phyloP scores from a whole-genome alignment of 2,329 filamentous ascomycete genomes.

The Apiospora malaysiana region DNA sequence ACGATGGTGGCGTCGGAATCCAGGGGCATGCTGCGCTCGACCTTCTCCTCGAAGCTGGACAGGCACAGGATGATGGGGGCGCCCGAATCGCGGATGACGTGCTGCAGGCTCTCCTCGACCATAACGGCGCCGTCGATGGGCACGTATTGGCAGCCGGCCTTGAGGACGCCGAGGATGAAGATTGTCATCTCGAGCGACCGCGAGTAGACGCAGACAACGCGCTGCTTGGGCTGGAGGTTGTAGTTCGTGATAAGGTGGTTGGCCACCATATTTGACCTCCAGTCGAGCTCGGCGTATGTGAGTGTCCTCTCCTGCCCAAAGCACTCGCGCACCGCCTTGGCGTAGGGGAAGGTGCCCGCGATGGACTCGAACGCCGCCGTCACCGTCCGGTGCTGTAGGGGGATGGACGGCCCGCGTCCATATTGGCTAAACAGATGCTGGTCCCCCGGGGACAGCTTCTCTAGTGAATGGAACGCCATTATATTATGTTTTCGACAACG shows the following conservation, averaged over 20 bases:
- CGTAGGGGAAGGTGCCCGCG: slow-evolving; percentile 6
- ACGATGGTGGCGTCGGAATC: slow-evolving; percentile 12
- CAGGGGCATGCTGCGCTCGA: slow-evolving; percentile 19
- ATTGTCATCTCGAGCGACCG: slow-evolving; percentile 15
- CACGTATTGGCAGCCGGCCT: slow-evolving; percentile 19
- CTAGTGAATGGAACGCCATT: slow-evolving; percentile 20
- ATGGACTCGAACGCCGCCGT: slow-evolving; percentile 21
- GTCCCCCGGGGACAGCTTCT: slow-evolving; percentile 19
- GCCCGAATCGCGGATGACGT: slow-evolving; percentile 13
- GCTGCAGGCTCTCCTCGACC: slow-evolving; percentile 21
- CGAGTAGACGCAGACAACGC: slow-evolving; percentile 20
- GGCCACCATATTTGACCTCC: slow-evolving; percentile 20
- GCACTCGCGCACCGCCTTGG: slow-evolving; percentile 20
- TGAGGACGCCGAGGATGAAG: slow-evolving; percentile 14
- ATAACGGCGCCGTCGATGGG: slow-evolving; percentile 18
- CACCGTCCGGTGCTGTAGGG: slow-evolving; percentile 13
- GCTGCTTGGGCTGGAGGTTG: slow-evolving; percentile 11
- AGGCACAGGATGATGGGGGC: slow-evolving; percentile 17
- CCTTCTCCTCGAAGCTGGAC: slow-evolving; percentile 19
- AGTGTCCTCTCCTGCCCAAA: slow-evolving; percentile 12
- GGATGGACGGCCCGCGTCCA: slow-evolving; percentile 21
- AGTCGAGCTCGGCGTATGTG: slow-evolving; percentile 19
- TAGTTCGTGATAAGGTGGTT: slow-evolving; percentile 15
- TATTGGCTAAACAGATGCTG: slow-evolving; percentile 20
- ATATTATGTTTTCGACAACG: not conserved